Conservation (phyloP, 306 rosid species). For the Vigna mungo region DNA sequence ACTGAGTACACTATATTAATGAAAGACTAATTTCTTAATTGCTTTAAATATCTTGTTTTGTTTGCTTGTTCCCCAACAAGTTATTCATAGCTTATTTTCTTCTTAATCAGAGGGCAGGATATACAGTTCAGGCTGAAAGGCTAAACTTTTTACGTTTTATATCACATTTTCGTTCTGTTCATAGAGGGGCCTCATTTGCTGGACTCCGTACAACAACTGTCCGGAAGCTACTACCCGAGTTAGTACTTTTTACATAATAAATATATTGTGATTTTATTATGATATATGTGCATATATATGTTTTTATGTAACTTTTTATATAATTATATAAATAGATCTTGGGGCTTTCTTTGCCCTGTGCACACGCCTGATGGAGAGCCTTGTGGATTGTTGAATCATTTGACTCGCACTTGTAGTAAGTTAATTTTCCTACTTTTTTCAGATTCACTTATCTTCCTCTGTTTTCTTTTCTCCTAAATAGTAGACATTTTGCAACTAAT, state of each 20-base stretch:
- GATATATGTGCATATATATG: background rate
- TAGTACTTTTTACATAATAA: constrained; percentile 46
- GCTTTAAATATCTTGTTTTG: constrained; percentile 10
- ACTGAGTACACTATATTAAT: constrained; percentile 5
- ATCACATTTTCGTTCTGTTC: constrained; percentile 95
- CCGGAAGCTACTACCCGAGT: constrained; percentile 96
- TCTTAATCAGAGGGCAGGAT: constrained; percentile 80
- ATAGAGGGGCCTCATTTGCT: constrained; percentile 97
- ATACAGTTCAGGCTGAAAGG: constrained; percentile 89
- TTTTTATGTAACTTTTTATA: constrained; percentile 10
- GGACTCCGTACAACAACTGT: constrained; percentile 96
- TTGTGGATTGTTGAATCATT: constrained; percentile 95
- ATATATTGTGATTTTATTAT: constrained; percentile 5
- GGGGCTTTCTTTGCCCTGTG: constrained; percentile 99
- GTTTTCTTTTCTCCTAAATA: too few relatives aligned
- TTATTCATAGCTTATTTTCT: constrained; percentile 44
- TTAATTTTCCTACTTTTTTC: constrained; percentile 33
- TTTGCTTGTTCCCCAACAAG: constrained; percentile 14
- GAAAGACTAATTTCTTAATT: background rate
- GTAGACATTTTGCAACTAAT: background rate
- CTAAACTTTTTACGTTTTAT: constrained; percentile 84
- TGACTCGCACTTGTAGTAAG: constrained; percentile 83
- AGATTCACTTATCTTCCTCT: background rate
- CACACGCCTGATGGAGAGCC: constrained; percentile 99
- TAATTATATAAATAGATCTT: constrained; percentile 62